Base-by-base conservation (phyloP, 495 filamentous ascomycete species). In the Oidiodendron maius region DNA sequence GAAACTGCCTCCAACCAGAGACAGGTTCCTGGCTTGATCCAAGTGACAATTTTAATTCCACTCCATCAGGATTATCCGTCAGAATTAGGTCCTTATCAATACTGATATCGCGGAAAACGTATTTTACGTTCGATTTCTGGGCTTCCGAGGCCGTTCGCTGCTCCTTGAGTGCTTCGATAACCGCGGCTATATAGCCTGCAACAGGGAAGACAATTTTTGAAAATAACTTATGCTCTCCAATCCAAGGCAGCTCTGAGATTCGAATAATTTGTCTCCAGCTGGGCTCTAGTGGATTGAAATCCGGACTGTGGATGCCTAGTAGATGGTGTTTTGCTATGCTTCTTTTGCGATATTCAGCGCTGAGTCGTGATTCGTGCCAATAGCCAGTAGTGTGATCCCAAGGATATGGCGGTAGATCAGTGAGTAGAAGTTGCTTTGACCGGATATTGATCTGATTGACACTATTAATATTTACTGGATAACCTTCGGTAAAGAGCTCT, bases 161-260 rank as follows among this genome's bases (percentile, higher is more conserved):
- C 37, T 75, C 73, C 0, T 60, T 48, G 5, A 58, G 56, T 0
- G 75, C 75, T 48, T 80, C 72, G 5, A 66, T 66, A 2, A 56
- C 66, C 64, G 76, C 71, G 9, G 63, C 55, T 0, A 75, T 53
- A 45, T 75, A 77, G 2, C 64, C 72, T 3, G 74, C 64, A 15
- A 51, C 61, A 0, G 77, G 75, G 34, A 75, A 75, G 1, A 79
- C 48, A 8, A 71, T 62, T 25, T 69, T 61, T 1, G 55, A 54
- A 1, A 46, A 51, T 46, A 64, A 57, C 30, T 46, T 66, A 49
- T 81, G 76, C 36, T 74, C 71, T 4, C 51, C 40, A 8, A 76
- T 47, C 76, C 76, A 80, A 0, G 72, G 72, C 0, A 67, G 51
- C 16, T 66, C 52, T 4, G 69, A 60, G 11, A 58, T 49, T 5